Percentiles rank a stretch among this genome's conserved stretches.
These are phyloP conservation scores for Gossypium australe DNA, from an alignment of 345 rosid genomes.

Conservation along the genomic window DNA sequence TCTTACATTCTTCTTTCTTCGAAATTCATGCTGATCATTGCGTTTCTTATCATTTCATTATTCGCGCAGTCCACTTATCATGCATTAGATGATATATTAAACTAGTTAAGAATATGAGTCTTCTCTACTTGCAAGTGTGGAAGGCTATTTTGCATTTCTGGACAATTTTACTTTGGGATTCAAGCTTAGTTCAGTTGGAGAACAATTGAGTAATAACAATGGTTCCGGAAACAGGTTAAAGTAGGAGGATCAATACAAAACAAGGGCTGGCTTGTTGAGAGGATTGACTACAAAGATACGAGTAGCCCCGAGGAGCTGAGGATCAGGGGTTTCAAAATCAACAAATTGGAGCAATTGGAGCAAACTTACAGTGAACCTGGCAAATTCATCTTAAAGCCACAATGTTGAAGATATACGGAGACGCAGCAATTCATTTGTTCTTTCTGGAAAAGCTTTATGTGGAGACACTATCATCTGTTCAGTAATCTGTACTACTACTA, in stretches of 20 bases:
- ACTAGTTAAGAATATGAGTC: neutral
- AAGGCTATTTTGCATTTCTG: neutral
- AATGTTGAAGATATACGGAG: too few relatives aligned
- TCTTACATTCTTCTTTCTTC: neutral
- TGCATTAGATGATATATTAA: neutral
- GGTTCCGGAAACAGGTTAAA: slow-evolving; percentile 42
- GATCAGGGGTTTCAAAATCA: slow-evolving; percentile 73
- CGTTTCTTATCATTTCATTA: neutral
- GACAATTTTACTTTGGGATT: neutral
- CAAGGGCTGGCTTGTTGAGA: slow-evolving; percentile 77
- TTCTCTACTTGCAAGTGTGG: neutral
- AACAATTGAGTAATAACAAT: neutral
- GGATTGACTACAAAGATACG: slow-evolving; percentile 62
- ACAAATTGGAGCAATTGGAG: slow-evolving; percentile 65
- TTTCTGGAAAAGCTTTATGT: too few relatives aligned
- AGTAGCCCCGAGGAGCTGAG: slow-evolving; percentile 67
- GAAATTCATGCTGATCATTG: neutral
- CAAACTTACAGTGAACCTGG: slow-evolving; percentile 49
- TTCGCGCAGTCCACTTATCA: neutral
- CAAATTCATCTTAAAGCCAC: slow-evolving; percentile 33
- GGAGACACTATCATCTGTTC: too few relatives aligned
- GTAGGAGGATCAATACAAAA: slow-evolving; percentile 62
- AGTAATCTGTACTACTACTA: too few relatives aligned
- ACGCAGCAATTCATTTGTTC: too few relatives aligned
- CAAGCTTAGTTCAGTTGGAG: neutral